These are phyloP conservation scores for Eimeria sp. DNA, from an alignment of 169 alveolate genomes.

Conservation along the genomic window DNA sequence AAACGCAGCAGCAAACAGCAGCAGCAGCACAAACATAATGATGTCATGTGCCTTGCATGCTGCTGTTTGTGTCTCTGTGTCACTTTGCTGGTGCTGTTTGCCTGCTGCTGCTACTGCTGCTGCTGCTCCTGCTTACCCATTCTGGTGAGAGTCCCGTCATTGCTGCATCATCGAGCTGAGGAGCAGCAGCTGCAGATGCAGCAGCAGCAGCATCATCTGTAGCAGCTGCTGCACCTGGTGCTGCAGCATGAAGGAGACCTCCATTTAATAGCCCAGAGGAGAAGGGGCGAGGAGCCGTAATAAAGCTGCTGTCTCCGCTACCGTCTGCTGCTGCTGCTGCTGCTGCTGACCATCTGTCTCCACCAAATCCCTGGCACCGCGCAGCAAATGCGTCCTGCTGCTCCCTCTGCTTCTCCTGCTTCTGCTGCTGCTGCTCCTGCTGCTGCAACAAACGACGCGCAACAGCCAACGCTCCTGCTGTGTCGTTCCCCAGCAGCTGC, in stretches of 20 bases:
- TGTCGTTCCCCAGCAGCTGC: constrained; percentile 26
- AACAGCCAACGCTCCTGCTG: not conserved
- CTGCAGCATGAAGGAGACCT: constrained; percentile 30
- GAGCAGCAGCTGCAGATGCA: constrained; percentile 24
- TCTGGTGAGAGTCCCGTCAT: constrained; percentile 22
- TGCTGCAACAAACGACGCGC: constrained; percentile 61
- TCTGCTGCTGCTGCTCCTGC: constrained; percentile 65
- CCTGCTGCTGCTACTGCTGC: not conserved
- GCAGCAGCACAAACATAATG: not conserved
- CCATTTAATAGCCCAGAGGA: constrained; percentile 12
- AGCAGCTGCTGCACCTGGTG: constrained; percentile 33
- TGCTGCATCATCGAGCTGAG: not conserved
- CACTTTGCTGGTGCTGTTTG: not conserved
- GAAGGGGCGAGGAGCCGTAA: not conserved
- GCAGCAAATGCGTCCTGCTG: not conserved
- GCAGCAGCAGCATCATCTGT: not conserved
- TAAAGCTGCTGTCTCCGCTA: not conserved
- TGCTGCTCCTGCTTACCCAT: constrained; percentile 19
- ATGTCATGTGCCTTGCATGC: not conserved
- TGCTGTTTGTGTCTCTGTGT: not conserved
- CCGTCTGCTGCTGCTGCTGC: constrained; percentile 8
- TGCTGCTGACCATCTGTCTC: constrained; percentile 25
- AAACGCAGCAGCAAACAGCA: constrained; percentile 30
- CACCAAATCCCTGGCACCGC: not conserved
- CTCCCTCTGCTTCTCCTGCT: constrained; percentile 3